These are phyloP conservation scores for Hypoxylon sp. DNA, from an alignment of 2,329 filamentous ascomycete genomes.

Conservation along the genomic window DNA sequence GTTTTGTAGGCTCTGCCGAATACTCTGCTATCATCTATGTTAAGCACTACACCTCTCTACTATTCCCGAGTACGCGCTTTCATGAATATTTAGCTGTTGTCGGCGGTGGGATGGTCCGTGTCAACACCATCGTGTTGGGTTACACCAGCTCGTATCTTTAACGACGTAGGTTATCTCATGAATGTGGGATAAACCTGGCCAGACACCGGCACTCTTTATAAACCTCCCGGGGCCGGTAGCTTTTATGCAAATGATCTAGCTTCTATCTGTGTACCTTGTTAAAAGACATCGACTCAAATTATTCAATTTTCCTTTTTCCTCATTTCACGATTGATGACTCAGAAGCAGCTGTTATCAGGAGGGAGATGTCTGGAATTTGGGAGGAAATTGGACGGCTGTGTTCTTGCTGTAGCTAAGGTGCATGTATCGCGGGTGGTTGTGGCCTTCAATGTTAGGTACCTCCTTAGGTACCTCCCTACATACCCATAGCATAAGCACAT, in stretches of 20 bases:
- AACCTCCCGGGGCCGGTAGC: no score
- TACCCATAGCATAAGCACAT: no score
- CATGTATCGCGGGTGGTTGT: conserved; percentile 1
- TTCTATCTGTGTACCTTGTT: not conserved
- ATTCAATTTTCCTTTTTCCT: not conserved
- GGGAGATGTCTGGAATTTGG: conserved; percentile 10
- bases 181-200: not conserved
- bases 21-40: no score
- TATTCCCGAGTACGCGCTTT: no score
- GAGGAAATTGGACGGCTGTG: conserved; percentile 9
- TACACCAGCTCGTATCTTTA: not conserved
- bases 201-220: no score
- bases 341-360: not conserved
- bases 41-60: no score
- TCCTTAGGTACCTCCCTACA: no score
- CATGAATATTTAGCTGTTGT: no score
- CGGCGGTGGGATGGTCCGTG: not conserved
- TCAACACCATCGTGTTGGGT: not conserved
- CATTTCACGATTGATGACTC: not conserved
- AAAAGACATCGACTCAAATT: not conserved
- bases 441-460: no score
- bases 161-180: not conserved
- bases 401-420: conserved; percentile 21
- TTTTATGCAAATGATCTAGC: no score
- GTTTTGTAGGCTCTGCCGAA: no score